These are phyloP conservation scores for Trichoderma guizhouense DNA, from an alignment of 2,329 filamentous ascomycete genomes.

Conservation along the genomic window DNA sequence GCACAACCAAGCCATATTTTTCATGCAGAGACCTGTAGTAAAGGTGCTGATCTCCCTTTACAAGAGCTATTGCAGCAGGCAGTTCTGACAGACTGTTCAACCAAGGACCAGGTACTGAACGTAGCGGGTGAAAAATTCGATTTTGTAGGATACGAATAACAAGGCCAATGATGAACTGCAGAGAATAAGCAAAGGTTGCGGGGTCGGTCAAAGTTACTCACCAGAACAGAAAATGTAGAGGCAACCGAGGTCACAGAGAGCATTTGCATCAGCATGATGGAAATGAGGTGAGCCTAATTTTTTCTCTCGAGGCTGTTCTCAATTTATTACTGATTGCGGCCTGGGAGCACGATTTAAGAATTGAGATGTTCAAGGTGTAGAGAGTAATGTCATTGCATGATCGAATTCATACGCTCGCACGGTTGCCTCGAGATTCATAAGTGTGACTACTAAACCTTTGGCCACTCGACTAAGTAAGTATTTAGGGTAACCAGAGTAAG, in stretches of 20 bases:
- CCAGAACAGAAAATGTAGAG: not conserved
- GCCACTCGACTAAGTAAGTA: not conserved
- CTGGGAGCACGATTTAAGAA: not conserved
- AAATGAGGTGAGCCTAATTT: not conserved
- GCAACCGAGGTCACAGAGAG: not conserved
- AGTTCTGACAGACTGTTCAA: not conserved
- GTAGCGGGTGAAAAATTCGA: not conserved
- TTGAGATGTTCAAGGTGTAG: not conserved
- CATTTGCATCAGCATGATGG: not conserved
- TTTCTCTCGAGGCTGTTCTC: not conserved
- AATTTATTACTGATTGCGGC: not conserved
- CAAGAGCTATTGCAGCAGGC: not conserved
- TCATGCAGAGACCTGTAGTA: not conserved
- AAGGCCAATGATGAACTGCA: not conserved
- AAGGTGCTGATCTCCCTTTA: not conserved
- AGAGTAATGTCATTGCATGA: rapidly evolving
- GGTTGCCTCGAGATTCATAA: not conserved
- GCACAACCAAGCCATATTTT: not conserved
- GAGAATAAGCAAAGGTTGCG: not conserved
- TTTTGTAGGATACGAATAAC: not conserved
- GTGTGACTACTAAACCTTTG: not conserved
- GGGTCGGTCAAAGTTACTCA: not conserved
- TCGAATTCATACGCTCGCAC: not conserved
- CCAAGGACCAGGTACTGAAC: not conserved
- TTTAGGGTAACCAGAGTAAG: not conserved